Evolutionary conservation across 2,329 filamentous ascomycete genomes (phyloP).

Genomic region (Parastagonospora avenae): DNA sequence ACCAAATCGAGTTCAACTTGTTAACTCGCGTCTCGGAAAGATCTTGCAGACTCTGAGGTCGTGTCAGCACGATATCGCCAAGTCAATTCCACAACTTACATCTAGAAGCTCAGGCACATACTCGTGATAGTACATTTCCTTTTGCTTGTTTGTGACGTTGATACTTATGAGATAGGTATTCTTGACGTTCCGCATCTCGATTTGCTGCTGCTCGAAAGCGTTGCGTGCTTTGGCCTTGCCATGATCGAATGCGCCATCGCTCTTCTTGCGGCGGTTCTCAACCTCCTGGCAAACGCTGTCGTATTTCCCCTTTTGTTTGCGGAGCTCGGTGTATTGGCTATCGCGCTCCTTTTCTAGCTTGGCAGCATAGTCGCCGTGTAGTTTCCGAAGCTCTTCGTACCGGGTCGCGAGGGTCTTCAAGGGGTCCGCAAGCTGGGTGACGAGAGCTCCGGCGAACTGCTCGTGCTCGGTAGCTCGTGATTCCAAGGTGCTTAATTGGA

Average conservation of each 20-base stretch:
- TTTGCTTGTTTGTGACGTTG: slow-evolving; percentile 96
- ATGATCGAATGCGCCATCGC: slow-evolving; percentile 86
- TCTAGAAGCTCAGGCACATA: slow-evolving; percentile 94
- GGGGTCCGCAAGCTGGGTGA: slow-evolving; percentile 83
- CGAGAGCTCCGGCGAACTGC: slow-evolving; percentile 76
- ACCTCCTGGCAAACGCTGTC: slow-evolving; percentile 93
- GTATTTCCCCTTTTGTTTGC: slow-evolving; percentile 92
- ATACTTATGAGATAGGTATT: slow-evolving; percentile 97
- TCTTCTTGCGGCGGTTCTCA: slow-evolving; percentile 92
- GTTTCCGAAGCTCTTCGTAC: slow-evolving; percentile 92
- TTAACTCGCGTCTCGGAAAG: slow-evolving; percentile 86
- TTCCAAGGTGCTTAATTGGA: slow-evolving; percentile 89
- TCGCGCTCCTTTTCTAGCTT: slow-evolving; percentile 93
- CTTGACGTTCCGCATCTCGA: slow-evolving; percentile 97
- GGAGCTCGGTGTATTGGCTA: slow-evolving; percentile 78
- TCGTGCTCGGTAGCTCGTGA: slow-evolving; percentile 88
- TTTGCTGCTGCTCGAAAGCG: slow-evolving; percentile 87
- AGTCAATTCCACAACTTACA: slow-evolving; percentile 53
- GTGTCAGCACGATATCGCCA: slow-evolving; percentile 6
- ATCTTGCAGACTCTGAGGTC: slow-evolving; percentile 74
- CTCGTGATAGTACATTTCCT: slow-evolving; percentile 96
- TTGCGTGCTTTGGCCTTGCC: slow-evolving; percentile 86
- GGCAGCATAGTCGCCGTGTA: slow-evolving; percentile 83
- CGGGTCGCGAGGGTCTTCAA: slow-evolving; percentile 73
- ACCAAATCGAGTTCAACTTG: slow-evolving; percentile 87